Base-by-base conservation (phyloP, 2,329 filamentous ascomycete species). In the Diaporthe aspalathi region DNA sequence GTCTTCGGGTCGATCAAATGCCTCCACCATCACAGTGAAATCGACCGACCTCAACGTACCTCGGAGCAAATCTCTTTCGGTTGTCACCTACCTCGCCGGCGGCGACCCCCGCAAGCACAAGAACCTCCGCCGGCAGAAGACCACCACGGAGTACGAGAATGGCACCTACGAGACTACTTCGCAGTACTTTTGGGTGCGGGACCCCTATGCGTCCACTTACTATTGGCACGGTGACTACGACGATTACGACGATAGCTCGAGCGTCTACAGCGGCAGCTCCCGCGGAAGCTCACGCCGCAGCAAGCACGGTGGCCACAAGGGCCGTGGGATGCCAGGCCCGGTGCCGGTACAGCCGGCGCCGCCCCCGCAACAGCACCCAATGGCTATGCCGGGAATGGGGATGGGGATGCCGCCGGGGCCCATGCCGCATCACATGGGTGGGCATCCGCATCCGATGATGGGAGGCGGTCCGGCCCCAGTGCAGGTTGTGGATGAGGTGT, bases 61-160 rank as follows among this genome's bases (percentile, higher is more conserved):
- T 20, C 67, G 50, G 49, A 73, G 50, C 29, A 70, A 65, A 9
- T 49, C 32, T 22, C 45, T 68, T 62, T 70, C 67, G 17, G 67
- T 70, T 27, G 56, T 72, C 20, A 67, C 74, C 73, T 75, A 72
- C 35, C 52, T 73, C 14, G 71, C 73, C 12, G 71, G 74, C 45
- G 74, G 72, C 16, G 68, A 72, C 62, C 74, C 74, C 32, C 72
- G 73, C 40, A 66, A 72, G 52, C 68, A 73, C 73, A 68, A 67
- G 16, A 63, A 73, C 22, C 49, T 75, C 45, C 73, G 73, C 22
- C 67, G 68, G 32, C 53, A 72, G 11, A 73, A 68, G 38, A 72
- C 27, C 22, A 73, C 70, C 7, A 72, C 66, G 4, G 74, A 75
- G 70, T 60, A 43, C 12, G 62, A 71, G 16, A 63, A 74, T 20